Base-by-base conservation (phyloP, 169 alveolate genomes). In the Eimeria zaria region DNA sequence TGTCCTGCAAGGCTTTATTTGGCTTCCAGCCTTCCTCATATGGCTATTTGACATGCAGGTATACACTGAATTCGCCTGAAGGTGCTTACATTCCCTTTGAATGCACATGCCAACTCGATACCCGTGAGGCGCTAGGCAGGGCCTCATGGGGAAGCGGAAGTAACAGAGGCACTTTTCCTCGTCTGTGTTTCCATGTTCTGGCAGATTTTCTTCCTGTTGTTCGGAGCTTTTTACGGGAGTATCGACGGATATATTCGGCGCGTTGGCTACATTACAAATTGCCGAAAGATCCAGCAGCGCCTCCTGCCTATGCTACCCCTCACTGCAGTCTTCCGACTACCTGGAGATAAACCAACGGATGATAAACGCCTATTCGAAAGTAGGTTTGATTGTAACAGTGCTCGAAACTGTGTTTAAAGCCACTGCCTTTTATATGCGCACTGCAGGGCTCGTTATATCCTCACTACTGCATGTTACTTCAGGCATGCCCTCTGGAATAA, bases 41-140 rank as follows among this genome's bases (percentile, higher is more conserved):
- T 92, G 96, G 96, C 88, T 92, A 30, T 92, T 92, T 33, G 96
- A 92, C 62, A n/a, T 92, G 67, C 96, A 92, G 92, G 96, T 92
- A 48, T 20, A 78, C 84, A 73, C 84, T 24, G 27, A 73, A 73
- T 12, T 27, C 7, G 33, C 33, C 36, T 27, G 76, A 64, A 64
- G 39, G 76, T 64, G 76, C 41, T 8, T 64, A 44, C 76, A 64
- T n/a, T 3, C 27, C 76, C 41, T 60, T 60, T 27, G 16, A 60
- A 9, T 60, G n/a, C 69, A 60, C 44, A n/a, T 64, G 76, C 76
- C 76, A 27, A 64, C 44, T 64, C 76, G 41, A n/a, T 6, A 7
- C 76, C 30, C 16, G 76, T 11, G 76, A 20, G 41, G 20, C 27
- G 44, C 8, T 6, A 69, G n/a, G 58, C 33, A 41, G 62, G 4